Evolutionary conservation across 1,284 basidiomycete species (phyloP), one percentile per base, ranked within the genome.

Genomic region (Apiotrichum brassicae): DNA sequence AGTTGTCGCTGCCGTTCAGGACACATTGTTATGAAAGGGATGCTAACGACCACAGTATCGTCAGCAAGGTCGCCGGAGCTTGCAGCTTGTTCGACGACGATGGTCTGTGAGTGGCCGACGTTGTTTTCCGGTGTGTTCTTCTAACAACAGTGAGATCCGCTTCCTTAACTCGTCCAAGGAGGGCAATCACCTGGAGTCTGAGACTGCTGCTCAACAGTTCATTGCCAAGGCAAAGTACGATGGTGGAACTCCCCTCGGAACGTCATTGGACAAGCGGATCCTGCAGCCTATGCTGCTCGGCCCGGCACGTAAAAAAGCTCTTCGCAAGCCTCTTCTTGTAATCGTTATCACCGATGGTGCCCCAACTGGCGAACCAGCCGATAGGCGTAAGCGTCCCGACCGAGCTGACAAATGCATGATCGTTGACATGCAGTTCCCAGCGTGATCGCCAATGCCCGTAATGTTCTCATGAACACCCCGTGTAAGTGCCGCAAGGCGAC

Each of bases 81-180:
- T 65, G 70, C 4, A 65, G 66, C 1, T 55, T 76, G 19, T 75
- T 76, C 57, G 75, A 76, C 57, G 61, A 68, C 12, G 75, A 76
- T 46, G 75, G 75, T 19, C 30, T 46, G 45, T 46, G 16, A 33
- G 45, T 46, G 72, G 74, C 47, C 18, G 18, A 14, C n/a, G n/a
- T n/a, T n/a, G n/a, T n/a, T n/a, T n/a, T 33, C 3, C 3, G 59
- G 58, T 40, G 58, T 68, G 51, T 60, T 11, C 6, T 56, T 43
- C 22, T 66, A 11, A 30, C n/a, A 4, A 66, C 42, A 46, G 49
- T 48, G 62, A 67, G 43, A 64, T 74, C 43, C 58, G 74, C 46
- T 75, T 76, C 66, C 71, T 76, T 64, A 76, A 76, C 66, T 68
- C 62, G 35, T 57, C 60, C 22, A 51, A 71, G 38, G 65, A 75